A percentile compares a stretch with the other conserved stretches of the same genome.
phyloP scores from a whole-genome alignment of 345 rosid species.

The Limnanthes douglasii region DNA sequence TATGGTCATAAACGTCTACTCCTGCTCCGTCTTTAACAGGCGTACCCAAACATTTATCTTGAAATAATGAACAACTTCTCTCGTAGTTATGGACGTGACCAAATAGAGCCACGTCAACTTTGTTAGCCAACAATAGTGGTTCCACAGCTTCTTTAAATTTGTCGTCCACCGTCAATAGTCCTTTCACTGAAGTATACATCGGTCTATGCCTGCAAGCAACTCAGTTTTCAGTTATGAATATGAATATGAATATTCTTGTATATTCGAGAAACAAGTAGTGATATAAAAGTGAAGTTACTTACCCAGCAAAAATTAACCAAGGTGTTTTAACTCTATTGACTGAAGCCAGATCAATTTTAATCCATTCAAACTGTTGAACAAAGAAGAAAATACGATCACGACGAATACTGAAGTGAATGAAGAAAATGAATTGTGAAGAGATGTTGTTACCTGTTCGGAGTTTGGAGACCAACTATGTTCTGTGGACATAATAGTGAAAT shows the following conservation, averaged over 20 bases:
- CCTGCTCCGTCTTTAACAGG: constrained; percentile 32
- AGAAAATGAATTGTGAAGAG: no score
- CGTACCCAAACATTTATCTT: constrained; percentile 24
- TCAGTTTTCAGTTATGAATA: no score
- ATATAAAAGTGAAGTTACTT: constrained; percentile 3
- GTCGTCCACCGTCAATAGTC: constrained; percentile 5
- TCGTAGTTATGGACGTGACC: constrained; percentile 71
- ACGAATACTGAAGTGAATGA: no score
- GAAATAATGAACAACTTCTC: constrained; percentile 41
- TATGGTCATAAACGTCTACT: constrained; percentile 33
- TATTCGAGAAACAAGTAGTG: no score
- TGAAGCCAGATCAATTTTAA: constrained; percentile 35
- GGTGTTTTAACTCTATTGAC: constrained; percentile 46
- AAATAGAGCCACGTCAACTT: constrained; percentile 48
- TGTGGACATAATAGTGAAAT: constrained; percentile 48
- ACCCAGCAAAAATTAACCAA: constrained; percentile 51
- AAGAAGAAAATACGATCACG: not conserved
- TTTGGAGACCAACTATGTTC: constrained; percentile 30
- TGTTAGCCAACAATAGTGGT: constrained; percentile 27
- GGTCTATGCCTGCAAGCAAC: constrained; percentile 67
- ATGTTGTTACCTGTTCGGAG: constrained; percentile 54
- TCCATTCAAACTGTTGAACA: constrained; percentile 49
- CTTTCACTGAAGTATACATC: constrained; percentile 24
- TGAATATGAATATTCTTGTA: no score
- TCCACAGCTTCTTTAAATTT: constrained; percentile 18